Conservation (phyloP, 176 grass and related monocot genomes). For the Otatea glauca region DNA sequence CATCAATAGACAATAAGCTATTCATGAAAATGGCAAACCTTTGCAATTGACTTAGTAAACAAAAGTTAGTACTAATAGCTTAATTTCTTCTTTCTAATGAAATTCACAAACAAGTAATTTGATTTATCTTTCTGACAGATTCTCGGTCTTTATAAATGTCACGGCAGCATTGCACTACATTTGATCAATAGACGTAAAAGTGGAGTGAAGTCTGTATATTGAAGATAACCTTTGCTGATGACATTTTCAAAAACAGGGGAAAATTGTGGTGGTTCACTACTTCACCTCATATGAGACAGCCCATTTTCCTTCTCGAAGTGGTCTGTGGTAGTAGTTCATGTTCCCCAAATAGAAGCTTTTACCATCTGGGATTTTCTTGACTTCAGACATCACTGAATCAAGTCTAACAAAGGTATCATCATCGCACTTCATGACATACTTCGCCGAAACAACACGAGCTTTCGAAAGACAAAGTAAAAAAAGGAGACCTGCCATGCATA, state of each 20-base stretch:
- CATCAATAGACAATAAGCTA: background rate
- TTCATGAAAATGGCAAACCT: background rate
- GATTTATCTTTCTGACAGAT: background rate
- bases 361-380: constrained; percentile 58
- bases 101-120: constrained; percentile 9
- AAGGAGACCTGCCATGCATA: background rate
- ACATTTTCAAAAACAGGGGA: background rate
- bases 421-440: constrained; percentile 79
- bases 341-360: constrained; percentile 79
- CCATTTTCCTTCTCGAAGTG: constrained; percentile 76
- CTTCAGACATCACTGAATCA: constrained; percentile 61
- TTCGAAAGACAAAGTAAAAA: constrained; percentile 33
- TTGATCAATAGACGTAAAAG: background rate
- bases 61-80: background rate
- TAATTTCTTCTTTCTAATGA: background rate
- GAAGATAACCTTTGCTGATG: background rate
- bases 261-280: background rate
- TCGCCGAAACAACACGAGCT: constrained; percentile 54
- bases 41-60: background rate
- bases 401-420: constrained; percentile 77
- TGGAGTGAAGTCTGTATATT: background rate
- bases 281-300: constrained; percentile 76
- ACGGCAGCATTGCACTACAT: background rate
- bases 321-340: constrained; percentile 78
- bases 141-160: background rate